A percentile compares a stretch with the other conserved stretches of the same genome.
phyloP scores from a whole-genome alignment of 441 rosid species.

The Populus trichocarpa region DNA sequence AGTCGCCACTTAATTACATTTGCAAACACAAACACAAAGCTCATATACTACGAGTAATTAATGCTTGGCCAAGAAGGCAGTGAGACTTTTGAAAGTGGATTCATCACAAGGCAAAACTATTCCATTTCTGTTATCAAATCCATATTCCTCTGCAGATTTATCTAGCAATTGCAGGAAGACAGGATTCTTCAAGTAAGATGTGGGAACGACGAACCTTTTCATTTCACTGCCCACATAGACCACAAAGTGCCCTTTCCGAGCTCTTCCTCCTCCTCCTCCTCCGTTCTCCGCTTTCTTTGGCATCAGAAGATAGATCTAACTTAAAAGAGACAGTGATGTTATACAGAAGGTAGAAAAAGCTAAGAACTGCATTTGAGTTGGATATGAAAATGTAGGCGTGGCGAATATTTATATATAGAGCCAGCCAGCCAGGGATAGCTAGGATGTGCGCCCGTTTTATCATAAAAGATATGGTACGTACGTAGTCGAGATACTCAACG shows the following conservation, averaged over 20 bases:
- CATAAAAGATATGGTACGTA: slow-evolving; percentile 6
- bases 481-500: slow-evolving; percentile 1
- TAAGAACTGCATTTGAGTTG: neutral
- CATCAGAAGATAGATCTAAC: neutral
- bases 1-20: neutral
- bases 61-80: neutral
- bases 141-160: slow-evolving; percentile 30
- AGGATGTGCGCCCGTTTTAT: slow-evolving; percentile 10
- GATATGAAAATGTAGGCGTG: neutral
- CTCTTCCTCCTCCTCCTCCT: slow-evolving; percentile 13
- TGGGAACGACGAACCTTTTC: slow-evolving; percentile 31
- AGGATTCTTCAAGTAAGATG: slow-evolving; percentile 23
- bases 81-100: slow-evolving; percentile 1
- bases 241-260: slow-evolving; percentile 40
- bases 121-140: slow-evolving; percentile 1
- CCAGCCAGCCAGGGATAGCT: neutral
- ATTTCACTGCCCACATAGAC: slow-evolving; percentile 30
- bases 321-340: neutral
- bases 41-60: neutral
- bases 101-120: slow-evolving; percentile 12
- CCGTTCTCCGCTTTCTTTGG: slow-evolving; percentile 11
- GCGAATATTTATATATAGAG: neutral
- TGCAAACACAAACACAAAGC: neutral
- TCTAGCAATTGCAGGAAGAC: slow-evolving; percentile 27
- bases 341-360: neutral